A percentile compares a stretch with the other conserved stretches of the same genome.
These are phyloP conservation scores for Clonostachys rosea DNA, from an alignment of 2,329 filamentous ascomycete species.

Conservation along the genomic window DNA sequence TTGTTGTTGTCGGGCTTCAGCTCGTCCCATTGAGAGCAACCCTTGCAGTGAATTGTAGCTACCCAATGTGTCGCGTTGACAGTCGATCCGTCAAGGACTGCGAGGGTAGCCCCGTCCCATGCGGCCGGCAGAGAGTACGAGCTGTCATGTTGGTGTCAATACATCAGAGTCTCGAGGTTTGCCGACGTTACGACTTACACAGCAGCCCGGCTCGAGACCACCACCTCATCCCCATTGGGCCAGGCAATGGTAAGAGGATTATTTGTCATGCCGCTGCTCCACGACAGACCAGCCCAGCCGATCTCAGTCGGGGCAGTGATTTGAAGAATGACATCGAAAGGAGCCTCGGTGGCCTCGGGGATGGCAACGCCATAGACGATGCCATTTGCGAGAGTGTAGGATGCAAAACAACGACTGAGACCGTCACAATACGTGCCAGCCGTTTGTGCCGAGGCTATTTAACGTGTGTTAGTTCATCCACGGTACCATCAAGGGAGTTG, in stretches of 20 bases:
- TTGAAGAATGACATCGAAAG: constrained; percentile 35
- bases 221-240: constrained; percentile 29
- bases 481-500: too few species aligned
- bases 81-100: constrained; percentile 24
- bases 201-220: constrained; percentile 27
- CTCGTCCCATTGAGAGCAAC: constrained; percentile 36
- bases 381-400: constrained; percentile 14
- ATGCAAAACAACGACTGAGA: constrained; percentile 10
- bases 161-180: neutral
- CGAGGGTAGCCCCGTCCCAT: constrained; percentile 23
- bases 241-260: constrained; percentile 35
- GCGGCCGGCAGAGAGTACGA: constrained; percentile 24
- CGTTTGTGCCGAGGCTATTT: constrained; percentile 1
- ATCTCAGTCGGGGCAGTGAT: constrained; percentile 30
- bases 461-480: neutral
- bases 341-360: constrained; percentile 18
- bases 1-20: constrained; percentile 27
- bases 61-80: constrained; percentile 26
- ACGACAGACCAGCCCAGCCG: constrained; percentile 37
- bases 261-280: constrained; percentile 38
- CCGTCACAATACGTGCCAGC: constrained; percentile 10
- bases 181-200: constrained; percentile 16
- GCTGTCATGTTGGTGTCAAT: constrained; percentile 9
- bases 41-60: constrained; percentile 25
- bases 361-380: constrained; percentile 27